Evolutionary conservation across 2,329 filamentous ascomycete genomes (phyloP).

Genomic region (Diaporthe destruens): DNA sequence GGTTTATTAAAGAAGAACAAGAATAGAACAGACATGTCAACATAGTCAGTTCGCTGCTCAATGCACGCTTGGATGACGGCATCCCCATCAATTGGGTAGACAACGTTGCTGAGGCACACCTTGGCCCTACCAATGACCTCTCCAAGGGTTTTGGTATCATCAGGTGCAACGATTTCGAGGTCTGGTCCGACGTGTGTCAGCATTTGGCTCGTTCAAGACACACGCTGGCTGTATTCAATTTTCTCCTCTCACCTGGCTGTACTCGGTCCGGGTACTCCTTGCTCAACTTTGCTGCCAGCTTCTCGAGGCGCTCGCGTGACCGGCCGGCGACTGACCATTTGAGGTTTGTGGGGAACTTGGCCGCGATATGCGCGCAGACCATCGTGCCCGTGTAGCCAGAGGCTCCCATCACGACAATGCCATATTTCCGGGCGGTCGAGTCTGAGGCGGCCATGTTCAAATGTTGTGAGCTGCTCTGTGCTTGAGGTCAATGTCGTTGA

Average conservation of each 20-base stretch:
- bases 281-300: slow-evolving; percentile 3
- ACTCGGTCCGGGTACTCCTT: slow-evolving; percentile 30
- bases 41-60: slow-evolving; percentile 29
- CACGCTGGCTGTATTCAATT: not conserved
- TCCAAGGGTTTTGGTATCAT: slow-evolving; percentile 9
- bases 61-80: slow-evolving; percentile 17
- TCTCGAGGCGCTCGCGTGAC: slow-evolving; percentile 11
- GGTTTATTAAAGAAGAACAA: not conserved
- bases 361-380: slow-evolving; percentile 23
- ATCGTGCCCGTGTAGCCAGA: slow-evolving; percentile 28
- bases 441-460: not conserved
- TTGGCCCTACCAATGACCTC: slow-evolving; percentile 22
- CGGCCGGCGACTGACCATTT: slow-evolving; percentile 20
- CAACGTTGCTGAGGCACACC: slow-evolving; percentile 30
- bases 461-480: not conserved
- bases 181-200: not conserved
- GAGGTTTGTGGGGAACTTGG: slow-evolving; percentile 13
- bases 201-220: not conserved
- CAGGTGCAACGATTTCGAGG: slow-evolving; percentile 24
- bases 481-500: not conserved
- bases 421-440: not conserved
- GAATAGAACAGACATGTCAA: slow-evolving; percentile 19
- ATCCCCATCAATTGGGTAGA: slow-evolving; percentile 32
- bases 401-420: slow-evolving; percentile 3
- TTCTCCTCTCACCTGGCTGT: slow-evolving; percentile 19